These are phyloP conservation scores for Sophora flavescens DNA, from an alignment of 306 rosid genomes.

Conservation along the genomic window DNA sequence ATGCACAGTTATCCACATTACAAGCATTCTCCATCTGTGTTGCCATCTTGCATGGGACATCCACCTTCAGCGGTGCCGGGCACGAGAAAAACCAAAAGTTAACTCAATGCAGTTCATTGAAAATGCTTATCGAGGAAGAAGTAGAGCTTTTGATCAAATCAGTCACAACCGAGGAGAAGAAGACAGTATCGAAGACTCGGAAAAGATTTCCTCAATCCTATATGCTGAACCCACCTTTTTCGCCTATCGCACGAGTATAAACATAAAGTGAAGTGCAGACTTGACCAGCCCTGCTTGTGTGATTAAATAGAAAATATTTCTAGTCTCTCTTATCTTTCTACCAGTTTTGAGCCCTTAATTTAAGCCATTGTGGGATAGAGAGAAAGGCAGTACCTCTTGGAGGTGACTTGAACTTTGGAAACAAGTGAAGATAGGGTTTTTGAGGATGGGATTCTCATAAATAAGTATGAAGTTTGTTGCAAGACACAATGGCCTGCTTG, in stretches of 20 bases:
- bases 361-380: constrained; percentile 24
- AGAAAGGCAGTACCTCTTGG: constrained; percentile 29
- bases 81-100: constrained; percentile 57
- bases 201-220: constrained; percentile 70
- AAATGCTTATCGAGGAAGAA: constrained; percentile 79
- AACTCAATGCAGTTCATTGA: constrained; percentile 65
- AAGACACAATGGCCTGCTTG: constrained; percentile 39
- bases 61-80: constrained; percentile 45
- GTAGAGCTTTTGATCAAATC: constrained; percentile 67
- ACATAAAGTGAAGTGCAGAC: constrained; percentile 40
- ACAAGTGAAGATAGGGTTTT: constrained; percentile 26
- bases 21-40: constrained; percentile 94
- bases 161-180: constrained; percentile 63
- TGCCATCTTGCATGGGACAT: constrained; percentile 81
- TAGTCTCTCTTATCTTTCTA: constrained; percentile 2
- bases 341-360: constrained; percentile 6
- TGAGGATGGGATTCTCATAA: constrained; percentile 34
- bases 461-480: constrained; percentile 33
- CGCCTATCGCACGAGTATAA: constrained; percentile 80
- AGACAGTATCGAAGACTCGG: constrained; percentile 54
- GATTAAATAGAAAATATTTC: constrained; percentile 21
- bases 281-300: constrained; percentile 22
- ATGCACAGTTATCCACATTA: constrained; percentile 79
- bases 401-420: constrained; percentile 29
- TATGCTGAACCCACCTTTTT: constrained; percentile 77